phyloP scores from a whole-genome alignment of 345 rosid genomes.

The Cardamine occulta region DNA sequence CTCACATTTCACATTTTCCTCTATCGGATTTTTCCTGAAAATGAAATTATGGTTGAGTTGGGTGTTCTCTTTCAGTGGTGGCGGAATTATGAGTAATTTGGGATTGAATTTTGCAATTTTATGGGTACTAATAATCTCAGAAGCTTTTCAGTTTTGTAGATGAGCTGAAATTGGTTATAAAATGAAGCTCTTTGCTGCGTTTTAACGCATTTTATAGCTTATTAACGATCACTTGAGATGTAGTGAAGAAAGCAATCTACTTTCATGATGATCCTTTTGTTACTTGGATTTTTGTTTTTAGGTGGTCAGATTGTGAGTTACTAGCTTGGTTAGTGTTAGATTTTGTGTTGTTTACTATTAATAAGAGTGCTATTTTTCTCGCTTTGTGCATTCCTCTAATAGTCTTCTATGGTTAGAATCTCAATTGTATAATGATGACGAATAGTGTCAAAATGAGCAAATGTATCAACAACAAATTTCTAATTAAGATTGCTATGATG shows the following conservation, averaged over 20 bases:
- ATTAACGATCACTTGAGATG: constrained; percentile 1
- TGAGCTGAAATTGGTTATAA: not conserved
- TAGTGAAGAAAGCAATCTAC: constrained; percentile 17
- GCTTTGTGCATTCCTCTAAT: not conserved
- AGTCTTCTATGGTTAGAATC: not conserved
- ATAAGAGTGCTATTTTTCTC: not conserved
- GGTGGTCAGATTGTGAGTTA: constrained; percentile 3
- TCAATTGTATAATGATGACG: not conserved
- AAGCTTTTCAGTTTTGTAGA: not conserved
- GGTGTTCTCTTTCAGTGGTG: not conserved
- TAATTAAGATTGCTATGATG: constrained; percentile 15
- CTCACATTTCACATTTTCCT: constrained; percentile 10
- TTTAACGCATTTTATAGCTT: not conserved
- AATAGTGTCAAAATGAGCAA: not conserved
- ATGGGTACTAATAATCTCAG: not conserved
- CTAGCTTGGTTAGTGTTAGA: not conserved
- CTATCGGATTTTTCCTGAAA: not conserved
- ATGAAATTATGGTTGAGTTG: not conserved
- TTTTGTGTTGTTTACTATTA: not conserved
- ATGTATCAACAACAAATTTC: not conserved
- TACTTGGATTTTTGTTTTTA: constrained; percentile 10
- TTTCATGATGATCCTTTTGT: not conserved
- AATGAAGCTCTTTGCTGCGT: not conserved
- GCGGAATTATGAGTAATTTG: not conserved
- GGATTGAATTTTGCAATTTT: not conserved